Evolutionary conservation across 345 rosid genomes (phyloP), one percentile per base, ranked within the genome.

Genomic region (Gossypioides kirkii): DNA sequence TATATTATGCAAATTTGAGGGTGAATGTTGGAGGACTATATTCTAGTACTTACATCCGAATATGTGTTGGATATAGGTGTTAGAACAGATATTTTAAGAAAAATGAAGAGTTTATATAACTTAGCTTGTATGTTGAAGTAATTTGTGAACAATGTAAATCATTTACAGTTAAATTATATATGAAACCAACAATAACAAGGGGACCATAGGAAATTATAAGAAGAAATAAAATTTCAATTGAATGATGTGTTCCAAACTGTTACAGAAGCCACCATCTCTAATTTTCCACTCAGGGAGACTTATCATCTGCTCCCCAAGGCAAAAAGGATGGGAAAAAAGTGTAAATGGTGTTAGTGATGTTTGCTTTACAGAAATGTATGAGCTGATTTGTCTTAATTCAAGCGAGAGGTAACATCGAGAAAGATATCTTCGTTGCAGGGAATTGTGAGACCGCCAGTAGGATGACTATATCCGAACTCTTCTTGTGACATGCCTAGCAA

Each of bases 361-460:
- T 65, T 65, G 3, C 54, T 73, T 46, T 73, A 73, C 76, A 62
- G 50, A 73, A 73, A 62, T 63, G 70, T 38, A 13, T 13, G 23
- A 8, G 69, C 11, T 13, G 53, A 22, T 46, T 46, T 22, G 54
- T 3, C 63, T 38, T 13, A 70, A 11, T 52, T n/a, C 73, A 70
- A 53, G 28, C 11, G n/a, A 54, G 73, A 53, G 49, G 61, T 38
- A 18, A 70, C 28, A 10, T 54, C 18, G 11, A 58, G n/a, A 69
- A 82, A 85, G 49, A 63, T 45, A 13, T 81, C 82, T 73, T 82
- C 80, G 3, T 60, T 71, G 71, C 84, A 85, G 3, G 84, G 81
- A 69, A 83, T 79, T 2, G 80, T 85, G 71, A 83, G 82, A 38
- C 83, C 80, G 1, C 84, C 86, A 80, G 74, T 82, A 32, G 86